These are phyloP conservation scores for Petunia hybrid DNA, from an alignment of 305 asterid genomes.

Conservation along the genomic window DNA sequence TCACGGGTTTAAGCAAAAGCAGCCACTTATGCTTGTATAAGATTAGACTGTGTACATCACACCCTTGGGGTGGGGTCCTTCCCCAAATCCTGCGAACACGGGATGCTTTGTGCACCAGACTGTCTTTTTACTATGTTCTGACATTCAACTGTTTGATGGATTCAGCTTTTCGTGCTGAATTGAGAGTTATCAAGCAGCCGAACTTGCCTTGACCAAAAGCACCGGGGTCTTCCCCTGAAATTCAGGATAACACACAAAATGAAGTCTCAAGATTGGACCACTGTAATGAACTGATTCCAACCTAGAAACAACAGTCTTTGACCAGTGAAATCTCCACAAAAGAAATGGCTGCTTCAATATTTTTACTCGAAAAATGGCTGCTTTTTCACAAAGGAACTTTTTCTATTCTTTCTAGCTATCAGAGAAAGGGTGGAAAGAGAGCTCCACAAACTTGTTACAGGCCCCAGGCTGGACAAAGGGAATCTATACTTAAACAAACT, in stretches of 20 bases:
- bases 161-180: background rate
- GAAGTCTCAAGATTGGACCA: constrained; percentile 8
- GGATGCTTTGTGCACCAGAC: no score
- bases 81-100: no score
- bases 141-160: background rate
- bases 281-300: background rate
- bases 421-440: background rate
- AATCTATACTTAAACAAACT: background rate
- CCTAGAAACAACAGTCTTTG: background rate
- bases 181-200: background rate
- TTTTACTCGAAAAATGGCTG: background rate
- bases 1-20: no score
- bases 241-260: background rate
- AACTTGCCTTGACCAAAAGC: background rate
- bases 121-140: background rate
- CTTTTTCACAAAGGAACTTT: background rate
- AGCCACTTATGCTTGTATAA: no score
- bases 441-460: background rate
- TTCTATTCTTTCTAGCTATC: background rate
- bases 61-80: no score
- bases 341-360: background rate
- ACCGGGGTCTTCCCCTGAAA: background rate
- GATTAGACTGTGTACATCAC: no score
- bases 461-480: background rate
- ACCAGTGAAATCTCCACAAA: constrained; percentile 3